phyloP scores from a whole-genome alignment of 495 filamentous ascomycete species.

The Glarea lozoyensis region DNA sequence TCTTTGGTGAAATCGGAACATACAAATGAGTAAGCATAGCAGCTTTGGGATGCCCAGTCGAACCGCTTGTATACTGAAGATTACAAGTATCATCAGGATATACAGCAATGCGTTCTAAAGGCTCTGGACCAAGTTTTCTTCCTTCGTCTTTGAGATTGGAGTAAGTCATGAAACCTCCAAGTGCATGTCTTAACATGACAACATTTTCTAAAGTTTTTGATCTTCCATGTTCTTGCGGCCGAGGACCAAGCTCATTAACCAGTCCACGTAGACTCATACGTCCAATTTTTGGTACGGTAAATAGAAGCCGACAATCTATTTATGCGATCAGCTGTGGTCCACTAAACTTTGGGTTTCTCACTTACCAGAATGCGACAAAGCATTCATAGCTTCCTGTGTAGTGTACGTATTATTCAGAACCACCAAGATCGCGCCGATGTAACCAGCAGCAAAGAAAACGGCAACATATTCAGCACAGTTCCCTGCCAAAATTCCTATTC shows the following conservation, averaged over 20 bases:
- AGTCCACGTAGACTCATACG: slow-evolving; percentile 44
- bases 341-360: not conserved
- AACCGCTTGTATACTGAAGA: slow-evolving; percentile 63
- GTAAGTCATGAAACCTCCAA: slow-evolving; percentile 1
- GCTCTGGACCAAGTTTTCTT: not conserved
- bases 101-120: slow-evolving; percentile 28
- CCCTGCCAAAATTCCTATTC: slow-evolving; percentile 61
- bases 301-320: slow-evolving; percentile 51
- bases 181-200: not conserved
- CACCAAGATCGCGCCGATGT: slow-evolving; percentile 58
- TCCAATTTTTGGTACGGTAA: slow-evolving; percentile 54
- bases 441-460: slow-evolving; percentile 57
- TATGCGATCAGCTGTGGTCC: not conserved
- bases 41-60: slow-evolving; percentile 62
- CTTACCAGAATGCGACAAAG: slow-evolving; percentile 47
- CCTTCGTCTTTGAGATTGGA: not conserved
- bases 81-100: slow-evolving; percentile 47
- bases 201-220: not conserved
- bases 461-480: slow-evolving; percentile 64
- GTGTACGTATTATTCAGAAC: slow-evolving; percentile 69
- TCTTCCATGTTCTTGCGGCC: not conserved
- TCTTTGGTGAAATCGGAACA: slow-evolving; percentile 13
- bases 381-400: slow-evolving; percentile 50
- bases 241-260: slow-evolving; percentile 34
- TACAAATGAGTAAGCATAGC: slow-evolving; percentile 69